Evolutionary conservation across 129 eudicot genomes (phyloP), one percentile per base, ranked within the genome.

Genomic region (Pseudognaphalium luteoalbum): DNA sequence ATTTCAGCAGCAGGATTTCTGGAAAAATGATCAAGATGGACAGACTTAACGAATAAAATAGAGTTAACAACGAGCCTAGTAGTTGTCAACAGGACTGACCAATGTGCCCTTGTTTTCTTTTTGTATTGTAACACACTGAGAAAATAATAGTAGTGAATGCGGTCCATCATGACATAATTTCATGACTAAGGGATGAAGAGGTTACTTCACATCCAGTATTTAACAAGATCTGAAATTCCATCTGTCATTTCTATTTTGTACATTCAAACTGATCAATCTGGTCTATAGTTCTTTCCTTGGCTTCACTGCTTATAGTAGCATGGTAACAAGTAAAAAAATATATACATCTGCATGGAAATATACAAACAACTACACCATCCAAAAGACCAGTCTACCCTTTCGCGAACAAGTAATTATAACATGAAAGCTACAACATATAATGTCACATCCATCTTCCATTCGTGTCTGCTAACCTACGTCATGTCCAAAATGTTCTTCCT

Each of bases 311-410:
- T 47, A 47, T 14, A 47, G 6, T 14, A 47, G 6, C 12, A 47
- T 47, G 17, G 54, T 47, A 47, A 47, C 54, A 3, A 47, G 3
- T 47, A 47, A 47, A 47, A 47, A 3, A 47, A 47, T 3, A 54
- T 56, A 41, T 77, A 56, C 58, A 77, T 67, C 65, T 71, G 66
- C 65, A 65, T 76, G 67, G 19, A 52, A 35, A 66, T 54, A 58
- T 68, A 77, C 74, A 77, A 56, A 25, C 74, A 67, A 56, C 68
- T 47, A 47, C 54, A 47, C 54, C 15, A 42, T 42, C 50, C 54
- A 14, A 47, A 14, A 47, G n/a, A 47, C 79, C 72, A 64, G 3
- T 30, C 10, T 66, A 75, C 79, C 62, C 63, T 30, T 75, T 75
- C 32, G 17, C 30, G 33, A 54, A 33, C 76, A 33, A n/a, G 32